Evolutionary conservation across 2,329 filamentous ascomycete genomes (phyloP).

Genomic region (Nemania sp.): DNA sequence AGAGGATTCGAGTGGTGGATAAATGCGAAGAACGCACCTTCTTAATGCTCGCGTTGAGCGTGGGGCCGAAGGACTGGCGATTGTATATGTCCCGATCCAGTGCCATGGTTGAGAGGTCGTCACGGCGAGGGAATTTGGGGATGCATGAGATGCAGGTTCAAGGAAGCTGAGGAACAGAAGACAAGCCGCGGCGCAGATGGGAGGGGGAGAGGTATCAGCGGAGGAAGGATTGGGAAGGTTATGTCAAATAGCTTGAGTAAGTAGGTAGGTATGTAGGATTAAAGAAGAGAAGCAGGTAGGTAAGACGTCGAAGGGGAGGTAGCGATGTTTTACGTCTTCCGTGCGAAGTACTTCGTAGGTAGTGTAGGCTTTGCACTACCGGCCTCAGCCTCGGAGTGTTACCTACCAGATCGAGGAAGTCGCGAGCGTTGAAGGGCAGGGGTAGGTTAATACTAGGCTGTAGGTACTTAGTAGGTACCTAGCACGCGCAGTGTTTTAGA

Average conservation of each 20-base stretch:
- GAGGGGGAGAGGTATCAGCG: too few relatives aligned
- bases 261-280: too few relatives aligned
- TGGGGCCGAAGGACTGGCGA: constrained; percentile 68
- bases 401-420: neutral
- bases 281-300: too few relatives aligned
- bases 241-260: too few relatives aligned
- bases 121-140: constrained; percentile 23
- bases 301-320: neutral
- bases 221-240: too few relatives aligned
- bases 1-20: constrained; percentile 19
- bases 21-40: constrained; percentile 54
- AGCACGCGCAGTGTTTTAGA: too few relatives aligned
- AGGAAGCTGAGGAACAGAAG: neutral
- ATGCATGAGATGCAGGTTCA: constrained; percentile 33
- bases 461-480: too few relatives aligned
- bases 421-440: too few relatives aligned
- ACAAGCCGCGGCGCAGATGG: neutral
- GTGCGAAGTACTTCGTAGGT: too few relatives aligned
- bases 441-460: too few relatives aligned
- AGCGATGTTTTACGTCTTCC: too few relatives aligned
- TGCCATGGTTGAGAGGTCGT: constrained; percentile 36
- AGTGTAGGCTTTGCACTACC: constrained; percentile 1
- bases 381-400: constrained; percentile 8
- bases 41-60: constrained; percentile 68
- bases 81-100: constrained; percentile 58